These are phyloP conservation scores for Dendrobium nobile DNA, from an alignment of 106 monocot species.

Conservation along the genomic window DNA sequence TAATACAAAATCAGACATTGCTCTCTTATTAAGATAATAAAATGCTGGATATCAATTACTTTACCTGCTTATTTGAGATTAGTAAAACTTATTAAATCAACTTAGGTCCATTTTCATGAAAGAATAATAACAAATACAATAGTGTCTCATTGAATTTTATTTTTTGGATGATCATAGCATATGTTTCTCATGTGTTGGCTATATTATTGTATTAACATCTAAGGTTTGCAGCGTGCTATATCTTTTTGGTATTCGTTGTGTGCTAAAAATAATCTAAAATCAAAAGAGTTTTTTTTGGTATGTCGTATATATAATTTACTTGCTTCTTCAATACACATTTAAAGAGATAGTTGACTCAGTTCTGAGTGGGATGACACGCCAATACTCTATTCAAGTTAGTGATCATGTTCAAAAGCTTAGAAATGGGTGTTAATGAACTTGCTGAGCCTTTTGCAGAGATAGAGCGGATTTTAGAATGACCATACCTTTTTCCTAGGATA, in stretches of 20 bases:
- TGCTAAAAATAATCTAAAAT: neutral
- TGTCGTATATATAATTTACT: neutral
- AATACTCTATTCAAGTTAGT: too few relatives aligned
- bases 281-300: too few relatives aligned
- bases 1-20: neutral
- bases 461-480: neutral
- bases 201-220: neutral
- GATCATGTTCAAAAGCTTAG: neutral
- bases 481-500: too few relatives aligned
- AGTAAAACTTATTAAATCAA: neutral
- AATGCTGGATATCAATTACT: neutral
- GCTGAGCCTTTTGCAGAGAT: neutral
- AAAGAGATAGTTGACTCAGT: neutral
- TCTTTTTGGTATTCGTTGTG: neutral
- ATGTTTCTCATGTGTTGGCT: neutral
- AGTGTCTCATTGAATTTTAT: neutral
- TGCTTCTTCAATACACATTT: neutral
- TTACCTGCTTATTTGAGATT: neutral
- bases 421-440: neutral
- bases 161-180: neutral
- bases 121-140: neutral
- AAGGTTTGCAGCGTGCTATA: neutral
- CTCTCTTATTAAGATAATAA: neutral
- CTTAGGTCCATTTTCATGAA: neutral
- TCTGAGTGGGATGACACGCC: neutral